Evolutionary conservation across 139 green algal genomes (phyloP), one percentile per base, ranked within the genome.

Genomic region (Mychonastes homosphaera): DNA sequence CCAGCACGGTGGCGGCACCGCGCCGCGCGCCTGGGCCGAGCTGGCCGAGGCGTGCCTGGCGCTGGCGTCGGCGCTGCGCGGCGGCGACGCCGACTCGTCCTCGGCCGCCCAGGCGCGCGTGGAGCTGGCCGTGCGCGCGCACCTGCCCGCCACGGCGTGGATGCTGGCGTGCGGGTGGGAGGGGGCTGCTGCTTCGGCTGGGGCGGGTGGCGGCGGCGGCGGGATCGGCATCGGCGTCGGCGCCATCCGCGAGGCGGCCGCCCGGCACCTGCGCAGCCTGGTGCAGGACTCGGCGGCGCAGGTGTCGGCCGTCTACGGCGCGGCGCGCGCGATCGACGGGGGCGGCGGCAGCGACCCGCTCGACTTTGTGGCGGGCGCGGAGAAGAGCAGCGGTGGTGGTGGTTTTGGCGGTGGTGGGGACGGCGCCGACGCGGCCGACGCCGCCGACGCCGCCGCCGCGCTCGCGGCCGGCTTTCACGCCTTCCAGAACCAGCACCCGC

Each of bases 91-190:
- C 6, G 53, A 28, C 26, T 50, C 41, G 13, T 50, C 39, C 8
- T 18, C 50, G 8, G 40, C 44, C 9, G 21, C 21, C 9, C 29
- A 36, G 2, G 33, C 57, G 61, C 39, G 32, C 9, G 29, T 62
- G 28, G 40, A 49, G 50, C 51, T 67, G n/a, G 51, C 39, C 4
- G 9, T 15, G 12, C 27, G 6, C 18, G 51, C 18, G 0, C 51
- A 61, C 51, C 51, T 67, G 39, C 61, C 61, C 27, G 51, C 51
- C 1, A 39, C 57, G 35, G 28, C 38, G 4, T 4, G 35, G 16
- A 21, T 67, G 23, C 51, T 67, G 27, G 38, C 15, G 2, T 30
- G 8, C 4, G 12, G 34, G 10, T 13, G 26, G 16, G 61, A 54
- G n/a, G n/a, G n/a, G n/a, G n/a, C n/a, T n/a, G n/a, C n/a, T n/a